Percentiles rank a stretch among this genome's conserved stretches.
phyloP scores from a whole-genome alignment of 495 filamentous ascomycete species.

The Neurospora intermedia region DNA sequence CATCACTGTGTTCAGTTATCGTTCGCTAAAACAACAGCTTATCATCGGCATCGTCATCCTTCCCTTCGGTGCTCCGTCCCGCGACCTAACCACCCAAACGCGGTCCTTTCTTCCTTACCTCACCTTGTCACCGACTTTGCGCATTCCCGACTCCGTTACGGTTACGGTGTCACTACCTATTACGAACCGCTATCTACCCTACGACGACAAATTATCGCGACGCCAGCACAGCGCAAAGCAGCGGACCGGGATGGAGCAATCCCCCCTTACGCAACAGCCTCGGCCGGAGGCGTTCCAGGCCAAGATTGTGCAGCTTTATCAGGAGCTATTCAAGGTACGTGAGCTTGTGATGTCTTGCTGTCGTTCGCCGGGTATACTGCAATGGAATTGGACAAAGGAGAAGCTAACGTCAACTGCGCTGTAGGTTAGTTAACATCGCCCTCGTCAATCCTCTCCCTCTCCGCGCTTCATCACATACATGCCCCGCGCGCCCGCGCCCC shows the following conservation, averaged over 20 bases:
- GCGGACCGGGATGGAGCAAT: constrained; percentile 58
- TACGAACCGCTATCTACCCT: neutral
- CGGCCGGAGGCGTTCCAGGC: constrained; percentile 85
- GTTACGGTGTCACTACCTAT: no score
- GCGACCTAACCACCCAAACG: neutral
- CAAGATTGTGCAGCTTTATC: constrained; percentile 86
- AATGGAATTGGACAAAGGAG: neutral
- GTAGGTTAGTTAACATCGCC: neutral
- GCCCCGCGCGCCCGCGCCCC: neutral
- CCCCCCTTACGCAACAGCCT: constrained; percentile 86
- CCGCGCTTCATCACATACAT: neutral
- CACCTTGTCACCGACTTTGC: neutral
- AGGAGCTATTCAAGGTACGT: constrained; percentile 71
- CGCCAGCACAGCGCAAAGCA: neutral
- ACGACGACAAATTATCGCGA: neutral
- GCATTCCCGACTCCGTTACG: no score
- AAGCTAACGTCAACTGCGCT: neutral
- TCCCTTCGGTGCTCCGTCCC: neutral
- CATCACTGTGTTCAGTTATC: neutral
- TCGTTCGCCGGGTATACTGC: neutral
- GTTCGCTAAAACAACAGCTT: neutral
- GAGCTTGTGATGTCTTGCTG: neutral
- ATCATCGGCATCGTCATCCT: neutral
- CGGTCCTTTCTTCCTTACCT: neutral
- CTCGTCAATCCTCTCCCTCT: neutral